Base-by-base conservation (phyloP, 495 filamentous ascomycete species). In the Achaetomiella virescens region DNA sequence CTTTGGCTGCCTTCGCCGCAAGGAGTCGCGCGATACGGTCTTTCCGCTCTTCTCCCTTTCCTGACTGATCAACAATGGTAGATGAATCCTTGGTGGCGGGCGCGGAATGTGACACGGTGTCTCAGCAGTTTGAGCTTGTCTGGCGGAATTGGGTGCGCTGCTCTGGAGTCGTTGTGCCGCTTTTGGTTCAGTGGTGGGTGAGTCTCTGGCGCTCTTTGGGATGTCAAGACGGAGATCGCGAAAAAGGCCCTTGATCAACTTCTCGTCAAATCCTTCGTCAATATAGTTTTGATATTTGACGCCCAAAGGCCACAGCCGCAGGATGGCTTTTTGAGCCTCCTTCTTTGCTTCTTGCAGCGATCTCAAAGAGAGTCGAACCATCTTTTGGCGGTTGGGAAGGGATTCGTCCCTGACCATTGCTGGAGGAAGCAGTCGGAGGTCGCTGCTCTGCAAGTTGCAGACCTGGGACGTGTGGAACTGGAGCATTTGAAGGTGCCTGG, bases 21-120 rank as follows among this genome's bases (percentile, higher is more conserved):
- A 88, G 75, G 64, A 89, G 81, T 41, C 82, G 79, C 17, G 87
- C 86, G 61, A 89, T 88, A 38, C 88, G 79, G 57, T 90, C 86
- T 59, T 90, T 90, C 27, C 88, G 78, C 60, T 89, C 85, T 61
- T 89, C 73, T 8, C 81, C 77, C 59, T 81, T 83, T 4, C 55
- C 57, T 7, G 65, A 60, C 15, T 61, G 46, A 59, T 48, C 48
- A 65, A 71, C 11, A 51, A 40, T 43, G 48, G 59, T 15, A n/a
- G 54, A 17, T 9, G 53, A 20, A 9, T 62, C 57, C 12, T 56
- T 46, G 5, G 57, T 21, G 44, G 56, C 45, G 27, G 18, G 17
- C n/a, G 50, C 8, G 11, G 60, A 15, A 21, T 36, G 52, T 42
- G 53, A 52, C 9, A 20, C n/a, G 62, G 44, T 17, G 12, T 21